phyloP scores from a whole-genome alignment of 192 early-diverging fungal genomes.

The Coemansia sp. region DNA sequence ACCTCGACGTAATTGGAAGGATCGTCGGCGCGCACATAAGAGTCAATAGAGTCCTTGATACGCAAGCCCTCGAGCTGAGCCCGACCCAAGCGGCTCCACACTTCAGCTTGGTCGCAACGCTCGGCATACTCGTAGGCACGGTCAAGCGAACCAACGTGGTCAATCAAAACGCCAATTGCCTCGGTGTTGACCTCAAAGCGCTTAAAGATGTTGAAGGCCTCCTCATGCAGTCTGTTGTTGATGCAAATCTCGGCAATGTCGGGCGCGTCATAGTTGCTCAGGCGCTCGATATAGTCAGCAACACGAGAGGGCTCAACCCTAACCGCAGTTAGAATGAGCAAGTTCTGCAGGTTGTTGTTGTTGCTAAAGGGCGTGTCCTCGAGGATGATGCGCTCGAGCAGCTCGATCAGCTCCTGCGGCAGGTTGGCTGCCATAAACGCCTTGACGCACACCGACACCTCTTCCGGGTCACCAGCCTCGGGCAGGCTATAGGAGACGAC shows the following conservation, averaged over 20 bases:
- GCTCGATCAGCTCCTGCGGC: slow-evolving; percentile 94
- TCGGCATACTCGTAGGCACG: slow-evolving; percentile 97
- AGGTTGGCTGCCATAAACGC: slow-evolving; percentile 97
- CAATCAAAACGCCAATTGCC: slow-evolving; percentile 89
- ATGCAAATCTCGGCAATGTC: slow-evolving; percentile 97
- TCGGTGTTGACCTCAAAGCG: slow-evolving; percentile 86
- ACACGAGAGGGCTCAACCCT: slow-evolving; percentile 91
- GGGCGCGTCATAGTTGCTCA: slow-evolving; percentile 95
- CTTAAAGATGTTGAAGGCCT: slow-evolving; percentile 96
- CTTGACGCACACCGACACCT: slow-evolving; percentile 96
- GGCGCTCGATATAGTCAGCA: slow-evolving; percentile 92
- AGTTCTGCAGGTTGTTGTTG: slow-evolving; percentile 95
- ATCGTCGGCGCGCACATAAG: slow-evolving; percentile 96
- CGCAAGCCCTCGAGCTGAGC: slow-evolving; percentile 88
- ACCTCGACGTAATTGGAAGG: slow-evolving; percentile 87
- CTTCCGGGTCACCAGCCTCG: slow-evolving; percentile 94
- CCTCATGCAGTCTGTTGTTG: slow-evolving; percentile 85
- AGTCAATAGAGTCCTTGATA: slow-evolving; percentile 95
- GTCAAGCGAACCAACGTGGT: slow-evolving; percentile 89
- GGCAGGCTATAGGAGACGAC: slow-evolving; percentile 86
- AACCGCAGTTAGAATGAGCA: slow-evolving; percentile 96
- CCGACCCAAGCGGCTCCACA: slow-evolving; percentile 94
- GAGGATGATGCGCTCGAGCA: slow-evolving; percentile 94
- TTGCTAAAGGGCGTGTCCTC: slow-evolving; percentile 91
- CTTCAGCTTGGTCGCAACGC: slow-evolving; percentile 82